phyloP scores from a whole-genome alignment of 345 rosid genomes.

The Brassica carinata region DNA sequence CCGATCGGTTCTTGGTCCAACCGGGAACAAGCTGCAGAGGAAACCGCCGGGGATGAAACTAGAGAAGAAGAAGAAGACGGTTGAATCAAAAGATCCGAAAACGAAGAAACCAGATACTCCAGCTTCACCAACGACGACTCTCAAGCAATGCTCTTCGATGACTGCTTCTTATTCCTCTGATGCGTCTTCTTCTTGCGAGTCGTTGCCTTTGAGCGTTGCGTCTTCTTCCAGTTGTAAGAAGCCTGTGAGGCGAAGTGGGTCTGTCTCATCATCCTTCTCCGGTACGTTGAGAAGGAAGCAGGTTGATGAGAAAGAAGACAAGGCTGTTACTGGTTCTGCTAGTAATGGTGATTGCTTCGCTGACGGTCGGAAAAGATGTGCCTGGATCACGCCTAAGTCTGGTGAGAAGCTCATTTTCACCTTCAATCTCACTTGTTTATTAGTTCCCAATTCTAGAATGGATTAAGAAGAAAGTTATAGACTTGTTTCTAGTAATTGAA shows the following conservation, averaged over 20 bases:
- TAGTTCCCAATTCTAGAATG: not conserved
- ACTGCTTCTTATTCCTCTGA: conserved; percentile 78
- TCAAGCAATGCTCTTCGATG: conserved; percentile 48
- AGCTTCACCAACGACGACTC: conserved; percentile 33
- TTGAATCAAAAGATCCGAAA: conserved; percentile 45
- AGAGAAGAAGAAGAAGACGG: conserved; percentile 33
- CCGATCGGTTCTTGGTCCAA: conserved; percentile 57
- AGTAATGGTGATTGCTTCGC: conserved; percentile 42
- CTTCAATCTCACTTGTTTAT: not conserved
- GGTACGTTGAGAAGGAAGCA: conserved; percentile 49
- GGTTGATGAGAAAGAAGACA: conserved; percentile 40
- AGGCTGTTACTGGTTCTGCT: not conserved
- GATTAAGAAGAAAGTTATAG: not conserved
- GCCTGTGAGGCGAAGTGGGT: conserved; percentile 36
- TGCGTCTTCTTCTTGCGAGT: conserved; percentile 74
- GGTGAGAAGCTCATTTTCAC: conserved; percentile 44
- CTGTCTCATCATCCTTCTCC: conserved; percentile 32
- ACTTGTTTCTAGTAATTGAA: not conserved
- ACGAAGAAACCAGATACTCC: conserved; percentile 31
- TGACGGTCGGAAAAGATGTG: conserved; percentile 60
- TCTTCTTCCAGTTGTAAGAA: conserved; percentile 58
- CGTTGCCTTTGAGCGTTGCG: conserved; percentile 57
- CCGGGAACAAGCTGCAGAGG: conserved; percentile 59
- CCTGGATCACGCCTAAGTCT: conserved; percentile 81
- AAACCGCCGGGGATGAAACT: conserved; percentile 46